Evolutionary conservation across 345 rosid genomes (phyloP), one percentile per base, ranked within the genome.

Genomic region (Laguncularia racemosa): DNA sequence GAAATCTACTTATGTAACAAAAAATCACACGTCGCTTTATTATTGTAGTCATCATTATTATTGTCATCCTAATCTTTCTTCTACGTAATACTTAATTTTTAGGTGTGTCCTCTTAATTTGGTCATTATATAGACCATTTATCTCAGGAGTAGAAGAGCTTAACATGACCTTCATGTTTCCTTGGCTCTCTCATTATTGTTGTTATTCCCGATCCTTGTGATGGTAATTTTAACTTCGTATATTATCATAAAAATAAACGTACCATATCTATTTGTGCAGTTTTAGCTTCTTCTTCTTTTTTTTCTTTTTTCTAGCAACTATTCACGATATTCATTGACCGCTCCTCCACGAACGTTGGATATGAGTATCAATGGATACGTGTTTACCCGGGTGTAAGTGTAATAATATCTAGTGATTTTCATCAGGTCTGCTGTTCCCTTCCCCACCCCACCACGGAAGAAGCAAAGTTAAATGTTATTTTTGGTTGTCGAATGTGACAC

Each of bases 1-100:
- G 96, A 83, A 91, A 91, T 71, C 78, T 91, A 75, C 79, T 91
- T 52, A 85, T 76, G 89, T 76, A 73, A 79, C 73, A 18, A 3
- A 16, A 46, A 43, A 23, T 23, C 60, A 56, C 49, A 28, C 14
- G 20, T n/a, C 14, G 14, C 16, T 13, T 40, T 15, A 13, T 28
- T 40, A 38, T 40, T 40, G 38, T 20, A 38, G 10, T 20, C 4
- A 23, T 23, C 4, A 23, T 23, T 23, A 23, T 23, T 23, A 17
- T 20, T 50, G 16, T 46, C 47, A 26, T 20, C 20, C 38, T 59
- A 16, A 59, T 46, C 49, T 47, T 14, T 47, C 23, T 48, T 10
- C 44, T 3, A 21, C 21, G 4, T 57, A 46, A n/a, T 14, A 33
- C 40, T 33, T 6, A 33, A 33, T 33, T 4, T 7, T 33, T 33